phyloP scores from a whole-genome alignment of 1,139 yeast genomes.

The Geotrichum histeridarum region DNA sequence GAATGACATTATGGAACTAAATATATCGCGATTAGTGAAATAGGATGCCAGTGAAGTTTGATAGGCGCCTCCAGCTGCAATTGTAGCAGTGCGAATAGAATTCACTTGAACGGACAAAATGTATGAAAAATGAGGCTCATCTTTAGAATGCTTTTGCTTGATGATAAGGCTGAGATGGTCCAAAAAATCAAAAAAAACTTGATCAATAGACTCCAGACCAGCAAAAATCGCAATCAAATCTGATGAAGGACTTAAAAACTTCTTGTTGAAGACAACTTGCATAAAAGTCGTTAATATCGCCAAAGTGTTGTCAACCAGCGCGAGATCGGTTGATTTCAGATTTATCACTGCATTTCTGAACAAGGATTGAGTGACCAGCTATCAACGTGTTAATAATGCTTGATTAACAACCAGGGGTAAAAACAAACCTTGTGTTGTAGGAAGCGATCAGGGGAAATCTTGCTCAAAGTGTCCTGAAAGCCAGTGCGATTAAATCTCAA shows the following conservation, averaged over 20 bases:
- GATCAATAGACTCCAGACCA: conserved; percentile 37
- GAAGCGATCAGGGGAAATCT: conserved; percentile 29
- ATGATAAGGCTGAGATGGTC: conserved; percentile 29
- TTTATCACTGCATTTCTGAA: conserved; percentile 30
- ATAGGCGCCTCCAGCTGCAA: conserved; percentile 36
- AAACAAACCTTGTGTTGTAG: conserved; percentile 22
- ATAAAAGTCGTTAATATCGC: conserved; percentile 31
- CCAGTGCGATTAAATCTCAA: conserved; percentile 33
- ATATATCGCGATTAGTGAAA: conserved; percentile 38
- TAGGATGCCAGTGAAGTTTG: conserved; percentile 36
- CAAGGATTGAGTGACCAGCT: conserved; percentile 27
- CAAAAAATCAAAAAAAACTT: conserved; percentile 31
- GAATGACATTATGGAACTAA: conserved; percentile 36
- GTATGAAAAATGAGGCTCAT: neutral
- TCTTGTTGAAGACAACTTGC: conserved; percentile 32
- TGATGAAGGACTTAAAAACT: conserved; percentile 32
- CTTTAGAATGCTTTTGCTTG: neutral
- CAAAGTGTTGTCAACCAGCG: conserved; percentile 28
- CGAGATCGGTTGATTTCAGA: conserved; percentile 22
- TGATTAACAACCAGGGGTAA: neutral
- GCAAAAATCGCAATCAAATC: conserved; percentile 36
- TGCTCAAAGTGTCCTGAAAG: conserved; percentile 26
- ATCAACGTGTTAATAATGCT: neutral
- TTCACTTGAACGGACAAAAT: conserved; percentile 27
- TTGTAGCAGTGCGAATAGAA: conserved; percentile 34